Evolutionary conservation across 1,284 basidiomycete genomes (phyloP), one percentile per base, ranked within the genome.

Genomic region (Sporisorium iseilematis-ciliati): DNA sequence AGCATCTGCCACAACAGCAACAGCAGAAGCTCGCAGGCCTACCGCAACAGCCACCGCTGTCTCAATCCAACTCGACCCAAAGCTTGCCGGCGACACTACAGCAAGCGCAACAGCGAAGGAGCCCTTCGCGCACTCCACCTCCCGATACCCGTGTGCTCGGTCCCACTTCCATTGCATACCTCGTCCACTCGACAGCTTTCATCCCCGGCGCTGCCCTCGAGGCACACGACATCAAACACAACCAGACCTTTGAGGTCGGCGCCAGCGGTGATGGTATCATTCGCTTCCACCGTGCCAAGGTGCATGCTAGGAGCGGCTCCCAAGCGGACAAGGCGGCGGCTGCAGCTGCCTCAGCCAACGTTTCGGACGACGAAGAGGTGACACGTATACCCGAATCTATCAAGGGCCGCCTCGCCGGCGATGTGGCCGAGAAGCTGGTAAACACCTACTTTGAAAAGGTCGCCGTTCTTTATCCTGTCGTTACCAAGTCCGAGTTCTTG

Each of bases 381-480:
- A 54, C 67, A 8, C 70, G 78, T 33, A 67, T 74, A 11, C 73
- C 75, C 12, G 74, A 77, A 33, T 68, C 77, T 8, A 70, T 78
- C 62, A 78, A 77, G 16, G 69, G 69, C 56, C 72, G 79, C 46
- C 68, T 81, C 29, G 78, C 76, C 16, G 77, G 72, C 56, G 81
- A 81, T 51, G 82, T 82, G 45, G 76, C 73, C 53, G 91, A 95
- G 80, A 88, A 89, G 60, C 90, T 97, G 59, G 89, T 96, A 82
- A 98, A 97, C 86, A 90, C 91, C 21, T 98, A 95, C 87, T 98
- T 98, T 85, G 89, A 89, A 21, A 91, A 94, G 45, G 88, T 96
- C 54, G 90, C 92, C 1, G 92, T 92, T n/a, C 88, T 93, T 51
- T 89, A 96, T 67, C 95, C 95, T 21, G 89, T 97, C 75, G 89